Base-by-base conservation (phyloP, 805 yeast genomes). In the Zygoascus tannicola region DNA sequence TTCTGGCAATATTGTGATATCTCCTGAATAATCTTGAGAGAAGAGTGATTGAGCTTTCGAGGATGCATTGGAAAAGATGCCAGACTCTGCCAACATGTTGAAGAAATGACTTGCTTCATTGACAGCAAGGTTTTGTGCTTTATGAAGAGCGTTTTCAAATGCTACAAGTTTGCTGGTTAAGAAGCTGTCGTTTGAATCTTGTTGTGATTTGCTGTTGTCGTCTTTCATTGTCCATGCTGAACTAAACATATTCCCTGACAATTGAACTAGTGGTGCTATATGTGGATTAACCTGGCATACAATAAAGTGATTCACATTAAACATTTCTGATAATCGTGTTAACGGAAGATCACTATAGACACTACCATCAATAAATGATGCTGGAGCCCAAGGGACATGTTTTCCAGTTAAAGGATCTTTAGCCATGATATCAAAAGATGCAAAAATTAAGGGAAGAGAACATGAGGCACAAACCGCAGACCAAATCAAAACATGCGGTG, bases 261-360 rank as follows among this genome's bases (percentile, higher is more conserved):
- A 32, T 15, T 50, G 48, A 53, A 92, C 68, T 41, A 90, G 73
- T 0, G 98, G 98, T 2, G 84, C 85, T 14, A 92, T 94, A 59
- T 92, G 98, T 0, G 97, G 94, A 57, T 92, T 92, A 1, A 92
- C 98, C 60, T 92, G 99, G 38, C 95, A 90, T 0, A 97, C 98
- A 53, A 92, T 87, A 49, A 92, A 88, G 61, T 92, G 96, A 59
- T 92, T 95, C 23, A 92, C 96, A 57, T 92, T 90, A 62, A 92
- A 92, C 95, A 92, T 87, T 59, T 92, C 98, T 18, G 94, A 81
- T 19, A 92, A 68, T 52, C 97, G 73, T 1, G 94, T 73, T 22
- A 87, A 81, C 3, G 99, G 99, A 42, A 92, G 66, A 61, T 92
- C 99, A 50, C 85, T 85, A 57, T 90, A 94, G 5, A 92, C 95